A percentile compares a stretch with the other conserved stretches of the same genome.
Evolutionary conservation across 2,329 filamentous ascomycete species (phyloP).

Genomic region (Microdochium nivale): DNA sequence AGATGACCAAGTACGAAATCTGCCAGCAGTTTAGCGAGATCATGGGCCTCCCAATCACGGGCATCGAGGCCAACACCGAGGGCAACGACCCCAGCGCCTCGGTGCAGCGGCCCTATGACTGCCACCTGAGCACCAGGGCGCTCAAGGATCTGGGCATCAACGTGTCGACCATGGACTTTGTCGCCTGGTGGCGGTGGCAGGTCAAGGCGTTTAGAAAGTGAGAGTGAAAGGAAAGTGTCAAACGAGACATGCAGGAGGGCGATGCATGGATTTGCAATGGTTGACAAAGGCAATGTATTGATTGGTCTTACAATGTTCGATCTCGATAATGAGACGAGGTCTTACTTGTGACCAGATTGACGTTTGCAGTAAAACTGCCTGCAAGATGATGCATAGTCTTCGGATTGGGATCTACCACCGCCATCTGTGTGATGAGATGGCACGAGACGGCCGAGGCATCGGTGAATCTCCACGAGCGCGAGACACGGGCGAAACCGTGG

Average conservation of each 20-base stretch:
- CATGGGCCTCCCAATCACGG: slow-evolving; percentile 62
- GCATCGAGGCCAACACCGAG: slow-evolving; percentile 60
- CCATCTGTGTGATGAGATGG: too few relatives aligned
- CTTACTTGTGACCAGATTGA: too few relatives aligned
- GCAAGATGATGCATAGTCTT: too few relatives aligned
- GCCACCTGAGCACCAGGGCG: slow-evolving; percentile 70
- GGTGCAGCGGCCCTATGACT: slow-evolving; percentile 79
- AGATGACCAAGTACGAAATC: slow-evolving; percentile 85
- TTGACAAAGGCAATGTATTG: too few relatives aligned
- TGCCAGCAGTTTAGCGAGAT: slow-evolving; percentile 71
- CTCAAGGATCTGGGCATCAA: slow-evolving; percentile 68
- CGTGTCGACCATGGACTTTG: slow-evolving; percentile 66
- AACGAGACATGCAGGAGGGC: slow-evolving; percentile 2
- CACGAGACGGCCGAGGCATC: too few relatives aligned
- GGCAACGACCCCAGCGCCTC: slow-evolving; percentile 63
- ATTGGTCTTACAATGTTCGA: too few relatives aligned
- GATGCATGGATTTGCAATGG: not conserved
- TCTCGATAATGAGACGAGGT: too few relatives aligned
- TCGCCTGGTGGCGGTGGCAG: slow-evolving; percentile 69
- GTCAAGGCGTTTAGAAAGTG: slow-evolving; percentile 49
- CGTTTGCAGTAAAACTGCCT: too few relatives aligned
- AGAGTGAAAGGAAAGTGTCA: slow-evolving; percentile 11
- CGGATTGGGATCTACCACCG: too few relatives aligned
- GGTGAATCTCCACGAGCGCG: too few relatives aligned
- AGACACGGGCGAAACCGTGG: too few relatives aligned